Conservation (phyloP, 306 rosid species). For the Trifolium pratense region DNA sequence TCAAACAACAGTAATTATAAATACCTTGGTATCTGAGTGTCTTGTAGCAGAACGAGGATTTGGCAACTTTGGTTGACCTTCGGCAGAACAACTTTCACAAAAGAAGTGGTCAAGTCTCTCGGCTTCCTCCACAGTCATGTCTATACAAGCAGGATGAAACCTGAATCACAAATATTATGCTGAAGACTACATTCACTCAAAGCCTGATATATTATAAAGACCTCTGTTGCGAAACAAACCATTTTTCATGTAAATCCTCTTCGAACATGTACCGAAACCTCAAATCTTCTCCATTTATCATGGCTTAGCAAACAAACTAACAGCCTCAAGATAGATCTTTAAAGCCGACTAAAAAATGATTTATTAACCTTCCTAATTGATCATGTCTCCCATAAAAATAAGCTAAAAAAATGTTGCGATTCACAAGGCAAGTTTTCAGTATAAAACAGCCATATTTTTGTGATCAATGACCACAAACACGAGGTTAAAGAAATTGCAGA, state of each 20-base stretch:
- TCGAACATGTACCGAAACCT: neutral
- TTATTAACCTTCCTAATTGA: conserved; percentile 26
- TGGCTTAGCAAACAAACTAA: neutral
- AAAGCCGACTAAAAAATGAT: conserved; percentile 24
- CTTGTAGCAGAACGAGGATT: conserved; percentile 72
- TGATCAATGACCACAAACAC: conserved; percentile 18
- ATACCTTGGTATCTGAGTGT: conserved; percentile 84
- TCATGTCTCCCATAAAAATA: conserved; percentile 26
- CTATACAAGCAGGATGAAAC: conserved; percentile 99
- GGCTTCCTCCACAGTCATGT: conserved; percentile 96
- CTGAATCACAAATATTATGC: conserved; percentile 69
- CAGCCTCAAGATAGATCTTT: neutral
- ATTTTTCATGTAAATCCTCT: conserved; percentile 17
- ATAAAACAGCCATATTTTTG: conserved; percentile 8
- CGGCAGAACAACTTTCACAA: conserved; percentile 89
- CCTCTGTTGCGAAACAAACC: conserved; percentile 32
- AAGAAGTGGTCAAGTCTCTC: conserved; percentile 87
- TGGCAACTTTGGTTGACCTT: conserved; percentile 88
- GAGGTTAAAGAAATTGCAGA: neutral
- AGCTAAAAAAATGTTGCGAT: conserved; percentile 3
- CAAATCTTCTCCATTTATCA: conserved; percentile 18
- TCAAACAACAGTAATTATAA: conserved; percentile 11
- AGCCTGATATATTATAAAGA: conserved; percentile 24
- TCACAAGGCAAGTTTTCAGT: conserved; percentile 17
- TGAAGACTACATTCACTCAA: conserved; percentile 47